These are phyloP conservation scores for Moesziomyces globuligerus DNA, from an alignment of 1,284 basidiomycete genomes.

Conservation along the genomic window DNA sequence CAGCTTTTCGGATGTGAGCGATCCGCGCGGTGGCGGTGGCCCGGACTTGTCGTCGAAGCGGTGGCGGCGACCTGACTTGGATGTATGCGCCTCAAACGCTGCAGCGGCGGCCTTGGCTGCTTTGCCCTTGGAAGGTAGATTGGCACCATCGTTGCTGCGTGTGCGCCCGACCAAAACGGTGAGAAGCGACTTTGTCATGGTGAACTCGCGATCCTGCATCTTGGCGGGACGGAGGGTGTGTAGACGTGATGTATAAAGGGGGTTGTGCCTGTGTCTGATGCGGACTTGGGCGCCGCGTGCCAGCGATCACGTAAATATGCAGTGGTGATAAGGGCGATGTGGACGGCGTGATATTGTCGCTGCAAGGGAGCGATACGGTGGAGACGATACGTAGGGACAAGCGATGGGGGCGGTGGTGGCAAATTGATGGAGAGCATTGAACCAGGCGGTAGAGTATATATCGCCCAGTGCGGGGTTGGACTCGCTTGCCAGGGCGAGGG, in stretches of 20 bases:
- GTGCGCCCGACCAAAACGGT: slow-evolving; percentile 21
- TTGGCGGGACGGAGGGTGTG: background rate
- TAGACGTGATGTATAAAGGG: background rate
- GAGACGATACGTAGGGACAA: too few relatives aligned
- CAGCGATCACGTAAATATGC: too few relatives aligned
- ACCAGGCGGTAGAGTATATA: too few relatives aligned
- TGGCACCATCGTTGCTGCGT: slow-evolving; percentile 6
- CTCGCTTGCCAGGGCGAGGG: too few relatives aligned
- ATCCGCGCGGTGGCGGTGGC: slow-evolving; percentile 38
- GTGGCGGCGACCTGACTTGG: slow-evolving; percentile 14
- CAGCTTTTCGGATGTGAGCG: slow-evolving; percentile 45
- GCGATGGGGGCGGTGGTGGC: too few relatives aligned
- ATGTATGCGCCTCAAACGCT: background rate
- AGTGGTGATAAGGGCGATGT: too few relatives aligned
- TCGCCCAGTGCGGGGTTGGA: too few relatives aligned
- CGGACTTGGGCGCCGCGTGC: too few relatives aligned
- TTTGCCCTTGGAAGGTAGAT: slow-evolving; percentile 1
- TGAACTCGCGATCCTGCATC: slow-evolving; percentile 34
- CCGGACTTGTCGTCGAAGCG: slow-evolving; percentile 47
- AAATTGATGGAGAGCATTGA: too few relatives aligned
- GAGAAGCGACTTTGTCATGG: slow-evolving; percentile 31
- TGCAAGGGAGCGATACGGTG: too few relatives aligned
- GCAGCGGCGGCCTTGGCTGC: slow-evolving; percentile 4
- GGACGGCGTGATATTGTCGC: too few relatives aligned
- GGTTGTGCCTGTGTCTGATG: too few relatives aligned